Conservation (phyloP, 2,329 filamentous ascomycete genomes). For the Claviceps africana region DNA sequence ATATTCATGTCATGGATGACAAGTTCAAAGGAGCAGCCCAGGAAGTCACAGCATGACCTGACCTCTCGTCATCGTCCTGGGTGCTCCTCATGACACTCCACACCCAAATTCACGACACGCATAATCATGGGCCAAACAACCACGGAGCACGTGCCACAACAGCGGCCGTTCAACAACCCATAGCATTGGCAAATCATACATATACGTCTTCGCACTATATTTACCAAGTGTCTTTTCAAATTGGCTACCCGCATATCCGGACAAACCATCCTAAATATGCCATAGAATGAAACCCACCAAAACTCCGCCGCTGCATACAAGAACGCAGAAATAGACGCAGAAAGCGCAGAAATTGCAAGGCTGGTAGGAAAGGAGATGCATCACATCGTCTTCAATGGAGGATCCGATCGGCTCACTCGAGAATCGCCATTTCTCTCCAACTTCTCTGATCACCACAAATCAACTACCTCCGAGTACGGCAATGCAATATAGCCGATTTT, state of each 20-base stretch:
- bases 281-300: slow-evolving; percentile 6
- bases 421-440: too few species aligned
- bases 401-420: too few species aligned
- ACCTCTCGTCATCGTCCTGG: too few species aligned
- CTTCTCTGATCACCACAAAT: too few species aligned
- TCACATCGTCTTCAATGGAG: slow-evolving; percentile 7
- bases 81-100: too few species aligned
- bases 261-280: background rate
- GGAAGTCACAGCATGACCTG: too few species aligned
- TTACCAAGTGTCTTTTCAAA: background rate
- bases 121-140: background rate
- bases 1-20: too few species aligned
- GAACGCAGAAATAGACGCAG: slow-evolving; percentile 4
- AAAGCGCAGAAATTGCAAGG: background rate
- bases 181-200: background rate
- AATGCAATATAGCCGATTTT: too few species aligned
- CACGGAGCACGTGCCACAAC: background rate
- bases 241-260: background rate
- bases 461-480: too few species aligned
- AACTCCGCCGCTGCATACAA: slow-evolving; percentile 21
- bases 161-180: background rate
- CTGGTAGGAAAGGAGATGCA: background rate
- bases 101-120: too few species aligned
- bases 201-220: background rate
- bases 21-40: too few species aligned